A percentile compares a stretch with the other conserved stretches of the same genome.
These are phyloP conservation scores for Inga leiocalycina DNA, from an alignment of 306 rosid genomes.

Conservation along the genomic window DNA sequence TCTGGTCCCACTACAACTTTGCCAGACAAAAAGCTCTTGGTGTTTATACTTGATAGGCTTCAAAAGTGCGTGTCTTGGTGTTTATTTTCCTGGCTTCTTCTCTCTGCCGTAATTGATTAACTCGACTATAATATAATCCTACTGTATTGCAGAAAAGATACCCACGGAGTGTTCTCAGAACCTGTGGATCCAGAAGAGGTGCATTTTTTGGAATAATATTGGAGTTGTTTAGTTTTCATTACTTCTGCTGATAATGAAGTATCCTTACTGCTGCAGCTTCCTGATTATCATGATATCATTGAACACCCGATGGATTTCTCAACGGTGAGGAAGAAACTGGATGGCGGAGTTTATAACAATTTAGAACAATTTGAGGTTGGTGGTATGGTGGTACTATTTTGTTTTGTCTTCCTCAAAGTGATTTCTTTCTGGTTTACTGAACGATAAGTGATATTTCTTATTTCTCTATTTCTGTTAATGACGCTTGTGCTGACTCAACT, in stretches of 20 bases:
- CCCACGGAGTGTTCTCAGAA: conserved; percentile 87
- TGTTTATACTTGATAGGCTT: conserved; percentile 97
- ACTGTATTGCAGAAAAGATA: conserved; percentile 81
- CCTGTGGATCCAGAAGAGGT: conserved; percentile 98
- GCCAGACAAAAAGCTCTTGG: conserved; percentile 99
- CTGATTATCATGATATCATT: conserved; percentile 84
- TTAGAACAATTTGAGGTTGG: conserved; percentile 90
- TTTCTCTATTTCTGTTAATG: background rate
- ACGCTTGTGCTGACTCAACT: background rate
- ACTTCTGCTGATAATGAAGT: conserved; percentile 24
- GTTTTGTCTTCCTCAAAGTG: background rate
- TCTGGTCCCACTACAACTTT: conserved; percentile 98
- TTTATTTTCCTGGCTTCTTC: conserved; percentile 29
- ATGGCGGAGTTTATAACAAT: conserved; percentile 61
- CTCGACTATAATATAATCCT: conserved; percentile 39
- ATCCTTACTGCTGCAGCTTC: conserved; percentile 62
- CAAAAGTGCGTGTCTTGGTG: conserved; percentile 74
- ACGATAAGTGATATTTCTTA: background rate
- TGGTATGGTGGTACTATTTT: conserved; percentile 34
- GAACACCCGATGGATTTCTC: conserved; percentile 89
- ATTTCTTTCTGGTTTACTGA: background rate
- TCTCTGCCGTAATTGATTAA: conserved; percentile 36
- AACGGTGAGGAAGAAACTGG: conserved; percentile 76
- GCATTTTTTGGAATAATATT: conserved; percentile 12
- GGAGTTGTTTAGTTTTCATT: conserved; percentile 14